Evolutionary conservation across 192 early-diverging fungal genomes (phyloP).

Genomic region (Backusella westeae): DNA sequence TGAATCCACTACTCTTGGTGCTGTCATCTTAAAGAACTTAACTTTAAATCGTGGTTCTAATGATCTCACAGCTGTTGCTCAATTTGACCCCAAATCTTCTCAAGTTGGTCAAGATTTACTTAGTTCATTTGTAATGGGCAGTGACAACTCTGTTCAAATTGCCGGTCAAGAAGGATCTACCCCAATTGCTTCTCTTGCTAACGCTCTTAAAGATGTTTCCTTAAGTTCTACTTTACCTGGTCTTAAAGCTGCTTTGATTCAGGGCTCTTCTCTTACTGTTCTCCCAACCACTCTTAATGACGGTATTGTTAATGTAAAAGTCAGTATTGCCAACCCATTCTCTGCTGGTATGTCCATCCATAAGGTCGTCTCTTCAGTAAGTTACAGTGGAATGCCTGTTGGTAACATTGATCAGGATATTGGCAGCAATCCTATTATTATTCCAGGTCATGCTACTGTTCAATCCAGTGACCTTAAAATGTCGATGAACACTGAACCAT

Average conservation of each 20-base stretch:
- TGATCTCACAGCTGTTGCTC: conserved; percentile 33
- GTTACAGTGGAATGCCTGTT: conserved; percentile 39
- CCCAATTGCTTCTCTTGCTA: conserved; percentile 41
- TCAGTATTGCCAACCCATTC: conserved; percentile 56
- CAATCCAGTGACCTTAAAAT: conserved; percentile 33
- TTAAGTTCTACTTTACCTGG: conserved; percentile 51
- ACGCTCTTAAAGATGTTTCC: conserved; percentile 42
- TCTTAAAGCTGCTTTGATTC: conserved; percentile 42
- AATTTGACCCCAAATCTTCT: conserved; percentile 45
- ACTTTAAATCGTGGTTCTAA: conserved; percentile 43
- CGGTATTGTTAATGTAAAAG: conserved; percentile 41
- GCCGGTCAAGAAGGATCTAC: conserved; percentile 41
- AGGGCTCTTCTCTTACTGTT: conserved; percentile 42
- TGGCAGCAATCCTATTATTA: conserved; percentile 35
- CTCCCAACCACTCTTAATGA: conserved; percentile 40
- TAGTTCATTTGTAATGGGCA: conserved; percentile 46
- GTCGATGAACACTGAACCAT: conserved; percentile 50
- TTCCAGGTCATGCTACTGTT: conserved; percentile 39
- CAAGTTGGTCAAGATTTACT: conserved; percentile 45
- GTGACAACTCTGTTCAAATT: conserved; percentile 39
- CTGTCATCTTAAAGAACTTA: conserved; percentile 43
- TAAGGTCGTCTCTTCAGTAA: conserved; percentile 43
- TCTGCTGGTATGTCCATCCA: conserved; percentile 44
- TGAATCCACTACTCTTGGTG: conserved; percentile 42
- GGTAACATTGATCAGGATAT: conserved; percentile 49